A percentile compares a stretch with the other conserved stretches of the same genome.
These are phyloP conservation scores for Tricholoma flavovirens DNA, from an alignment of 768 basidiomycete species.

Conservation along the genomic window DNA sequence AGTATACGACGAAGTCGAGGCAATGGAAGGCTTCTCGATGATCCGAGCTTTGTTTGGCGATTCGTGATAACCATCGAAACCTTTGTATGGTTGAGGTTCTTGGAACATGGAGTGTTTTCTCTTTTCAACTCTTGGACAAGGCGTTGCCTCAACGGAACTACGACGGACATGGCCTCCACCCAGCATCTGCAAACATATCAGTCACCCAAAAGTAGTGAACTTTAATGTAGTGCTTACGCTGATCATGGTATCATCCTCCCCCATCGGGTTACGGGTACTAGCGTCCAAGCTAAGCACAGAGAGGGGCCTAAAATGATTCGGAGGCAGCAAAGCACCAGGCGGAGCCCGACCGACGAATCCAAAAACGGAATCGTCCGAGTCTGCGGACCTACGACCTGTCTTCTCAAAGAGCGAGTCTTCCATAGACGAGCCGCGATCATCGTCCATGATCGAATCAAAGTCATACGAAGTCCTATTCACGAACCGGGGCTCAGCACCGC, in stretches of 20 bases:
- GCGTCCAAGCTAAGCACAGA: conserved; percentile 53
- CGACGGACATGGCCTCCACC: conserved; percentile 73
- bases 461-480: conserved; percentile 44
- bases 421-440: conserved; percentile 33
- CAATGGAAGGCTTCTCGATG: conserved; percentile 61
- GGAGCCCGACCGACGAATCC: conserved; percentile 38
- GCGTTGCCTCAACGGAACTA: conserved; percentile 64
- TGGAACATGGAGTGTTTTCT: conserved; percentile 46
- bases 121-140: conserved; percentile 62
- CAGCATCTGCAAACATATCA: conserved; percentile 52
- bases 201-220: not conserved
- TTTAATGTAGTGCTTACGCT: conserved; percentile 38
- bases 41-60: conserved; percentile 44
- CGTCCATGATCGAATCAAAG: conserved; percentile 65
- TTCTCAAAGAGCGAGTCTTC: conserved; percentile 46
- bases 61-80: conserved; percentile 26
- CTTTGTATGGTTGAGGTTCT: conserved; percentile 19
- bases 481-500: conserved; percentile 23
- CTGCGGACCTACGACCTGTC: conserved; percentile 41
- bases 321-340: conserved; percentile 34
- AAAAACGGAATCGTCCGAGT: conserved; percentile 64
- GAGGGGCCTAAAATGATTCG: conserved; percentile 54
- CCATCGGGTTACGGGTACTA: conserved; percentile 41
- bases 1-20: conserved; percentile 54
- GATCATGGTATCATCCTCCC: conserved; percentile 81